Conservation (phyloP, 2,329 filamentous ascomycete species). For the Aspergillus uvarum region DNA sequence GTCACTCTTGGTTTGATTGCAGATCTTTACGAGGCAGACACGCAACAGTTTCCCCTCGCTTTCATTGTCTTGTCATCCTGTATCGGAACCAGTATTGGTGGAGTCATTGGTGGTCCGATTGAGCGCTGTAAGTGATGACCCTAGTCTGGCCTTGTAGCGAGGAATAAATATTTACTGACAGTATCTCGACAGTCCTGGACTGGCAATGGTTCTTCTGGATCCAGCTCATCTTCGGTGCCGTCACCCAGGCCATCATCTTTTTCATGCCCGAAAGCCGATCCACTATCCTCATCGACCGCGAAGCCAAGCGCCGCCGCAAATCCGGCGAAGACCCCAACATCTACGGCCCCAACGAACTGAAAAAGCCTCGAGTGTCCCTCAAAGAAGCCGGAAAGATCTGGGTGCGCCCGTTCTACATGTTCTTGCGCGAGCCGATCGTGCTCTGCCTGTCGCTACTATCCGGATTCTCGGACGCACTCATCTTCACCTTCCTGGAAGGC, state of each 20-base stretch:
- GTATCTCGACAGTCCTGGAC: conserved; percentile 18
- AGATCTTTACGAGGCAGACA: conserved; percentile 55
- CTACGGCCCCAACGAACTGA: conserved; percentile 61
- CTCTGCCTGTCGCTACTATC: conserved; percentile 66
- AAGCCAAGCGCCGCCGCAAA: conserved; percentile 56
- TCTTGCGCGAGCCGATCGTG: conserved; percentile 71
- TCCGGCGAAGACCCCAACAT: conserved; percentile 57
- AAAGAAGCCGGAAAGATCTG: conserved; percentile 46
- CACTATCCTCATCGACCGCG: conserved; percentile 55
- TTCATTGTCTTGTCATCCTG: conserved; percentile 56
- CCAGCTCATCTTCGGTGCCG: conserved; percentile 57
- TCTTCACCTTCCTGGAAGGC: conserved; percentile 63
- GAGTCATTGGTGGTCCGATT: conserved; percentile 52
- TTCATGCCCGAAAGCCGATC: conserved; percentile 57
- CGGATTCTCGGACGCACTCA: conserved; percentile 70
- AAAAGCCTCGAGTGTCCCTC: conserved; percentile 47
- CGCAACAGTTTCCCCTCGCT: conserved; percentile 56
- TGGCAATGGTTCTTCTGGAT: conserved; percentile 64
- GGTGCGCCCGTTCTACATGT: conserved; percentile 68
- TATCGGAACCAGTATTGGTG: conserved; percentile 51
- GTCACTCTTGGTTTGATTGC: conserved; percentile 61
- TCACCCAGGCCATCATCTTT: conserved; percentile 53
- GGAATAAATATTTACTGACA: not conserved
- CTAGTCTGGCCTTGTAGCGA: not conserved
- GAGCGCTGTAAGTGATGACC: conserved; percentile 27